phyloP scores from a whole-genome alignment of 2,329 filamentous ascomycete species.

The Cladosporium sp. region DNA sequence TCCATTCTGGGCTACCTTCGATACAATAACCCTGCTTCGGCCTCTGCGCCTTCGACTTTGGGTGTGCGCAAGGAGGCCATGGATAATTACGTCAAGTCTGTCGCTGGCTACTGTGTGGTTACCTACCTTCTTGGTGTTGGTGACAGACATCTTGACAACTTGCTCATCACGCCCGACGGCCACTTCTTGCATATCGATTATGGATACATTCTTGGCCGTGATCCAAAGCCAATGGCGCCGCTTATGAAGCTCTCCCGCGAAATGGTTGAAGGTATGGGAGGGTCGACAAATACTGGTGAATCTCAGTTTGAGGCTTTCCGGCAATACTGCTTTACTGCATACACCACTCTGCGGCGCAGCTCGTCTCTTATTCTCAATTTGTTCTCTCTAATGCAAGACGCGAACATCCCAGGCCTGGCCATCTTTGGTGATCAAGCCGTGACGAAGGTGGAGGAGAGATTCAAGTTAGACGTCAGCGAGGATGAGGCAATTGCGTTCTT shows the following conservation, averaged over 20 bases:
- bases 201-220: conserved; percentile 92
- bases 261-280: conserved; percentile 99
- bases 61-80: conserved; percentile 88
- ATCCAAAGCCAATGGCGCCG: conserved; percentile 95
- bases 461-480: conserved; percentile 85
- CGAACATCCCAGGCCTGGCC: conserved; percentile 92
- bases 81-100: conserved; percentile 93
- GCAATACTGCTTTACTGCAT: conserved; percentile 93
- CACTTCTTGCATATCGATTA: conserved; percentile 99
- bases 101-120: conserved; percentile 96
- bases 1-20: conserved; percentile 76
- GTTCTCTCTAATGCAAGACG: conserved; percentile 95
- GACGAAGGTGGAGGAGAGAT: conserved; percentile 88
- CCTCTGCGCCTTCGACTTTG: conserved; percentile 65
- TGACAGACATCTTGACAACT: conserved; percentile 91
- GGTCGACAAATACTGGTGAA: conserved; percentile 39
- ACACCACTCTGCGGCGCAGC: conserved; percentile 83
- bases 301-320: conserved; percentile 81
- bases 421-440: conserved; percentile 76
- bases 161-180: conserved; percentile 81
- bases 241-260: conserved; percentile 96
- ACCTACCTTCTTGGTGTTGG: conserved; percentile 96
- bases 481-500: conserved; percentile 88
- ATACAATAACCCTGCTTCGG: conserved; percentile 84
- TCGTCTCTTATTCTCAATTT: conserved; percentile 89